Evolutionary conservation across 1,284 basidiomycete species (phyloP).

Genomic region (Caloboletus inedulis): DNA sequence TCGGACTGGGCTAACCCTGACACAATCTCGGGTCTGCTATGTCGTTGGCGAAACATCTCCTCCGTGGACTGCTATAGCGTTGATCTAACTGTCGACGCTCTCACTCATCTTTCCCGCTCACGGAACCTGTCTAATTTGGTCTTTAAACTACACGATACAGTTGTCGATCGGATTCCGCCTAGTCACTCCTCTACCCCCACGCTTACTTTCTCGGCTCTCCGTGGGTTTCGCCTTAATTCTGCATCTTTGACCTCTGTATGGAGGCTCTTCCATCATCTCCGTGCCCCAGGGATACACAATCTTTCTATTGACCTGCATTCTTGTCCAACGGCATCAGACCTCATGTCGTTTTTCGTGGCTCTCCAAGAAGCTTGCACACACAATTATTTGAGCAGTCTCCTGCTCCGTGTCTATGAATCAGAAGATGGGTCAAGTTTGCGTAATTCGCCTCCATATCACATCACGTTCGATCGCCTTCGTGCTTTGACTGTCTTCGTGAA

Average conservation of each 20-base stretch:
- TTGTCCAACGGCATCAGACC: background rate
- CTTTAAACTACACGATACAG: background rate
- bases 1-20: background rate
- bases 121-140: background rate
- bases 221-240: background rate
- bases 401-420: background rate
- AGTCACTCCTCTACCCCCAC: background rate
- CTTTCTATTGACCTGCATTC: background rate
- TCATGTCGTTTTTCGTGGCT: slow-evolving; percentile 7
- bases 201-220: background rate
- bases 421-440: no score
- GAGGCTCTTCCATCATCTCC: slow-evolving; percentile 6
- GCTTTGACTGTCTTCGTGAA: slow-evolving; percentile 14
- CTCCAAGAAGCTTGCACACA: slow-evolving; percentile 3
- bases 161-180: background rate
- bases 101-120: slow-evolving; percentile 11
- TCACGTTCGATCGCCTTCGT: slow-evolving; percentile 8
- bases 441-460: background rate
- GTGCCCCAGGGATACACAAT: background rate
- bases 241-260: background rate
- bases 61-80: background rate
- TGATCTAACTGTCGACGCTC: background rate
- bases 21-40: slow-evolving; percentile 6
- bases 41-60: slow-evolving; percentile 11
- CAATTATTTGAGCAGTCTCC: background rate